These are phyloP conservation scores for Polygonum aviculare DNA, from an alignment of 148 eudicot genomes.

Conservation along the genomic window DNA sequence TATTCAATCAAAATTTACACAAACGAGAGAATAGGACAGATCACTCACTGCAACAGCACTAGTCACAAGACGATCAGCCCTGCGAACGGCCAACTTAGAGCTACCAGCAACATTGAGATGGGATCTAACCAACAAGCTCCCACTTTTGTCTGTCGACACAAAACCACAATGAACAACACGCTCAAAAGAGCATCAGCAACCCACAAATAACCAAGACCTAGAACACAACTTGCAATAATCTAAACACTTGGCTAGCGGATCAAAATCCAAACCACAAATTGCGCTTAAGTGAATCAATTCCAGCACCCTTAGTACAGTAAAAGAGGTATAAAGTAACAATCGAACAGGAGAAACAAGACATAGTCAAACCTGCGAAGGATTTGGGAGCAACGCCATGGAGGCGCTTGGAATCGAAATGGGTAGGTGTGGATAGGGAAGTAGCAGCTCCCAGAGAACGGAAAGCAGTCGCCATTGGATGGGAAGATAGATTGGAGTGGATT, in stretches of 20 bases:
- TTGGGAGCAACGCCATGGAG: conserved; percentile 14
- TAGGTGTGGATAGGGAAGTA: conserved; percentile 33
- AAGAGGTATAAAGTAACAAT: background rate
- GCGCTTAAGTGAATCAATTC: background rate
- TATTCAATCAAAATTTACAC: background rate
- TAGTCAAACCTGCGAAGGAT: conserved; percentile 27
- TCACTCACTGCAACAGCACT: conserved; percentile 64
- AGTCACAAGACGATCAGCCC: conserved; percentile 27
- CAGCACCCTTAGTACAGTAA: background rate
- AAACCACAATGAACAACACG: conserved; percentile 3
- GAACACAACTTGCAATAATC: background rate
- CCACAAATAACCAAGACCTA: background rate
- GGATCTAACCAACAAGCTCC: conserved; percentile 30
- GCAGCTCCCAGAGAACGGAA: conserved; percentile 45
- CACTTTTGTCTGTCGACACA: conserved; percentile 34
- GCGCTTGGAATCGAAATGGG: conserved; percentile 22
- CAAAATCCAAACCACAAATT: background rate
- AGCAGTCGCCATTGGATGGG: conserved; percentile 38
- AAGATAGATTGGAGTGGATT: background rate
- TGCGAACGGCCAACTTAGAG: conserved; percentile 19
- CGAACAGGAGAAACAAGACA: too few relatives aligned
- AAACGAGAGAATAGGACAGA: background rate
- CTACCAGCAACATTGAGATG: conserved; percentile 26
- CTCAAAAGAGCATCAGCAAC: background rate
- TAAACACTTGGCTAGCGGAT: background rate